phyloP scores from a whole-genome alignment of 257 asterid genomes.

The Dorcoceras hygrometricum region DNA sequence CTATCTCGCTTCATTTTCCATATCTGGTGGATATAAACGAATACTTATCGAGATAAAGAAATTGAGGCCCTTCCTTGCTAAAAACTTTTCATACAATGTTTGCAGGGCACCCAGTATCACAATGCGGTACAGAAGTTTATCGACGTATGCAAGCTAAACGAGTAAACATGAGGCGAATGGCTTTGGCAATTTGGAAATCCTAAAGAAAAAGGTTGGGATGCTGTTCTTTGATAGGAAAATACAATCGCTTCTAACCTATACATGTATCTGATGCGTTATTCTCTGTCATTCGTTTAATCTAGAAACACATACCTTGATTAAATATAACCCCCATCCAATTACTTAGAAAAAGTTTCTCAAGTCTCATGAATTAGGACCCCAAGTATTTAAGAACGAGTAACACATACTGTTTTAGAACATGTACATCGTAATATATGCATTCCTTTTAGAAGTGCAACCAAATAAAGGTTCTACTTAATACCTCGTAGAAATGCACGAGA shows the following conservation, averaged over 20 bases:
- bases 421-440: background rate
- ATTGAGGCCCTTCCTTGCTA: background rate
- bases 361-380: no score
- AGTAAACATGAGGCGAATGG: conserved; percentile 28
- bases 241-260: background rate
- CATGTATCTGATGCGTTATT: background rate
- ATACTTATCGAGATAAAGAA: conserved; percentile 5
- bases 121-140: conserved; percentile 88
- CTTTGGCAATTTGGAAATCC: background rate
- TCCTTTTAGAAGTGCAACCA: background rate
- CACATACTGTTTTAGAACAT: background rate
- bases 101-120: conserved; percentile 89
- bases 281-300: background rate
- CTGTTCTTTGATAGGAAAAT: conserved; percentile 5
- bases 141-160: conserved; percentile 79
- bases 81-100: conserved; percentile 14
- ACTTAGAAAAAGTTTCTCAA: background rate
- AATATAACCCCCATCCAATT: background rate
- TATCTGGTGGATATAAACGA: background rate
- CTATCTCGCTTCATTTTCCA: background rate
- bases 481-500: background rate
- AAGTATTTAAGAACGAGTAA: no score
- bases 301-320: background rate
- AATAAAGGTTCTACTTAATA: background rate
- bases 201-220: background rate